Evolutionary conservation across 2,329 filamentous ascomycete species (phyloP), one percentile per base, ranked within the genome.

Genomic region (Aurifilum marmelostoma): DNA sequence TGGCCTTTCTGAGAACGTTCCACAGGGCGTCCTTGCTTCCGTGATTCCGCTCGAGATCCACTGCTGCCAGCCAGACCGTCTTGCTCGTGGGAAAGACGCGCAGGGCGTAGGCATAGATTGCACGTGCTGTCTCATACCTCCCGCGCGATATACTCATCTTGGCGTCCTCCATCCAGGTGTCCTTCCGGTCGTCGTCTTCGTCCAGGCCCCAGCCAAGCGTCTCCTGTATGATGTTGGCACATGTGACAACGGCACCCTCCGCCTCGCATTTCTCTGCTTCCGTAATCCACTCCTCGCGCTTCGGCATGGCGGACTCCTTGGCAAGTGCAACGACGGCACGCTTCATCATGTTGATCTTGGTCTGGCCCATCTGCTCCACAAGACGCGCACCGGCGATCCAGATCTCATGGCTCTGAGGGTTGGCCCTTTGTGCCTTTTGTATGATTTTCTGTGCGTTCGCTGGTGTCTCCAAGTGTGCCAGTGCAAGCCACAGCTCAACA

Each of bases 261-360:
- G 93, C 91, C 79, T 99, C 96, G 76, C 95, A 98, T 72, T 92
- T 92, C 79, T 99, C 96, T 0, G 96, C 97, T 79, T 98, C 94
- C 6, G 88, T 86, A 66, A 99, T 97, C 96, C 96, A 99, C 74
- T 97, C 94, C 78, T 99, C 96, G 54, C 97, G 91, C 80, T 97
- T 97, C 52, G 96, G 88, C 97, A 99, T 99, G 14, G 96, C 95
- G 37, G 92, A 94, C 76, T 97, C 94, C 75, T 94, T 93, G 50
- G 91, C 93, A 41, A 99, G 85, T 27, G 94, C 90, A 76, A 97
- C 93, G 41, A 97, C 89, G 59, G 93, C 96, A 82, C 93, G 92
- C 78, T 96, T 95, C 92, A 99, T 97, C 68, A 98, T 92, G 75
- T 93, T 97, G 75, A 94, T 88, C 81, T 92, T 94, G 66, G 87